Conservation (phyloP, 169 alveolate genomes). For the Babesia gibsoni region DNA sequence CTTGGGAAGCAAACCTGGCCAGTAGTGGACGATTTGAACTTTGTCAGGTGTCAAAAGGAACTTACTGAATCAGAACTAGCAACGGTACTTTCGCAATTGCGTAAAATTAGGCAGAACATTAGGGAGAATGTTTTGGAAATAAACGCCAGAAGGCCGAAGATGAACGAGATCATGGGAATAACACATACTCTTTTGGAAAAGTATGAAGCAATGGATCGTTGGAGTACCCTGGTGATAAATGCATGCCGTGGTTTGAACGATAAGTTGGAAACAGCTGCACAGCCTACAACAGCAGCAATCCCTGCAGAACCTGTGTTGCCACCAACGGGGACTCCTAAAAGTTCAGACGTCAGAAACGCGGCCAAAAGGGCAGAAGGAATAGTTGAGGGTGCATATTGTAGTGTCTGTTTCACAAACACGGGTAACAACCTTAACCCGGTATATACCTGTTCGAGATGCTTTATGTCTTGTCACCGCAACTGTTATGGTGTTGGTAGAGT, state of each 20-base stretch:
- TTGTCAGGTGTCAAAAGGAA: constrained; percentile 41
- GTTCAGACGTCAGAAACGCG: constrained; percentile 4
- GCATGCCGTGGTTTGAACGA: not conserved
- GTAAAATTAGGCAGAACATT: constrained; percentile 21
- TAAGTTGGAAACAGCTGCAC: not conserved
- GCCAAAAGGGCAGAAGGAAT: constrained; percentile 33
- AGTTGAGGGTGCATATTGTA: constrained; percentile 51
- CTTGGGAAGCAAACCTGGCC: constrained; percentile 39
- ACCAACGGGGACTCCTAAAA: not conserved
- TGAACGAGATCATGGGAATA: constrained; percentile 1
- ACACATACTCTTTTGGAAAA: not conserved
- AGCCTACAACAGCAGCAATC: not conserved
- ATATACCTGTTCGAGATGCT: constrained; percentile 70
- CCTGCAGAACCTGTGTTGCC: not conserved
- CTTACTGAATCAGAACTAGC: constrained; percentile 25
- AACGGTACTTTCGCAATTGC: constrained; percentile 14
- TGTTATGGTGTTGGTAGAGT: constrained; percentile 67
- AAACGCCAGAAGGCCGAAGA: constrained; percentile 12
- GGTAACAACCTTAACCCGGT: constrained; percentile 64
- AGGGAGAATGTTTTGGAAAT: constrained; percentile 25
- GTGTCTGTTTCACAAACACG: constrained; percentile 63
- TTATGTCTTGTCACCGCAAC: constrained; percentile 61
- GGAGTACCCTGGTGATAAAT: constrained; percentile 18
- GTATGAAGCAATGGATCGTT: constrained; percentile 42
- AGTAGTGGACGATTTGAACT: constrained; percentile 22